A percentile compares a stretch with the other conserved stretches of the same genome.
phyloP scores from a whole-genome alignment of 164 flowering plant species.

The Cinnamomum micranthum region DNA sequence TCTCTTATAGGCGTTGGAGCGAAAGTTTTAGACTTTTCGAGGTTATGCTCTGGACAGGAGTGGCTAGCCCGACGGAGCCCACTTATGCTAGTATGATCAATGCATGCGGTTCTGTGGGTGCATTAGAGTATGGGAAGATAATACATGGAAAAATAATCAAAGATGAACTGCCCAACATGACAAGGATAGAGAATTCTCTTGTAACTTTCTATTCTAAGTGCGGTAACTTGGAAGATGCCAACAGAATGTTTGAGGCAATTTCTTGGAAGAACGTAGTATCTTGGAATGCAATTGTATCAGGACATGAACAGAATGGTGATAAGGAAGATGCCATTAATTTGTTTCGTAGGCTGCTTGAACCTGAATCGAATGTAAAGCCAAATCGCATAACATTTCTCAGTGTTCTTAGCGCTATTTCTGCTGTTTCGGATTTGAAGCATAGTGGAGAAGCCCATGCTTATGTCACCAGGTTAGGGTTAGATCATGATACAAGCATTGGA shows the following conservation, averaged over 20 bases:
- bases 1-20: conserved; percentile 16
- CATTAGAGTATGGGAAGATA: conserved; percentile 21
- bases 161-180: conserved; percentile 14
- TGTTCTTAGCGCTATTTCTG: conserved; percentile 28
- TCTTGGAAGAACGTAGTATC: conserved; percentile 27
- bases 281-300: conserved; percentile 35
- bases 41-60: conserved; percentile 19
- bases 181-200: conserved; percentile 29
- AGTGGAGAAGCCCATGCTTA: conserved; percentile 32
- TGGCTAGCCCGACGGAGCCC: conserved; percentile 16
- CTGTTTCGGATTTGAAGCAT: conserved; percentile 16
- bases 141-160: conserved; percentile 31
- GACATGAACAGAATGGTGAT: conserved; percentile 24
- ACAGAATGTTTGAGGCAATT: conserved; percentile 19
- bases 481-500: conserved; percentile 20
- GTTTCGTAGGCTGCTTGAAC: conserved; percentile 21
- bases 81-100: conserved; percentile 26
- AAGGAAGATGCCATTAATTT: conserved; percentile 19
- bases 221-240: conserved; percentile 26
- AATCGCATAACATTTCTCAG: conserved; percentile 30
- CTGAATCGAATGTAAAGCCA: conserved; percentile 14
- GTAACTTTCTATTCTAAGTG: conserved; percentile 28
- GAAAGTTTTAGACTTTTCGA: conserved; percentile 20
- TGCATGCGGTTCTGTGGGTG: conserved; percentile 25
- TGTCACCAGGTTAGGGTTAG: conserved; percentile 20